Percentiles rank a stretch among this genome's conserved stretches.
Evolutionary conservation across 176 grass and related monocot species (phyloP).

Genomic region (Oryza glaberrima): DNA sequence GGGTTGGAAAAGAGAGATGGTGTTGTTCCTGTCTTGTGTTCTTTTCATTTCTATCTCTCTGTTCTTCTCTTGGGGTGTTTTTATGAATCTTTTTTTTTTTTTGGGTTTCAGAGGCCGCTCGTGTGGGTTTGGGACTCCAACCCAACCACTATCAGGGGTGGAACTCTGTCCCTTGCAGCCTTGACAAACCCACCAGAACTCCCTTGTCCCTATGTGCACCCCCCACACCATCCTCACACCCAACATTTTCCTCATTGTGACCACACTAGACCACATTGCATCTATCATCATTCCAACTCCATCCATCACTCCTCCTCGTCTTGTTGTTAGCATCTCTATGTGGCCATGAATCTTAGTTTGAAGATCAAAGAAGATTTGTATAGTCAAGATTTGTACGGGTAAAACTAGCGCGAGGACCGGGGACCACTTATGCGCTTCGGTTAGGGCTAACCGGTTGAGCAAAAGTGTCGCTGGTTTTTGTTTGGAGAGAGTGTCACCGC

Average conservation of each 20-base stretch:
- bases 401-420: background rate
- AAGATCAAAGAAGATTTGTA: background rate
- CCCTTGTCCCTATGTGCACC: conserved; percentile 29
- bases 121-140: conserved; percentile 63
- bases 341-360: background rate
- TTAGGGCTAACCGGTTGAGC: background rate
- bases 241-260: background rate
- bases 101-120: conserved; percentile 71
- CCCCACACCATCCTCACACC: conserved; percentile 5
- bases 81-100: conserved; percentile 45
- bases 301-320: background rate
- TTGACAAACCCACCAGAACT: conserved; percentile 69
- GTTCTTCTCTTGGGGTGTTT: background rate
- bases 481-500: background rate
- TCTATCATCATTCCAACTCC: background rate
- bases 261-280: background rate
- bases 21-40: background rate
- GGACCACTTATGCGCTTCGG: too few relatives aligned
- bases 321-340: background rate
- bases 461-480: background rate
- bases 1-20: conserved; percentile 9
- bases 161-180: conserved; percentile 61
- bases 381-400: background rate
- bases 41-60: background rate
- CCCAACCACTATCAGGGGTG: conserved; percentile 39